A percentile compares a stretch with the other conserved stretches of the same genome.
Conservation (phyloP, 2,329 filamentous ascomycete genomes). For the Trichoderma citrinoviride region DNA sequence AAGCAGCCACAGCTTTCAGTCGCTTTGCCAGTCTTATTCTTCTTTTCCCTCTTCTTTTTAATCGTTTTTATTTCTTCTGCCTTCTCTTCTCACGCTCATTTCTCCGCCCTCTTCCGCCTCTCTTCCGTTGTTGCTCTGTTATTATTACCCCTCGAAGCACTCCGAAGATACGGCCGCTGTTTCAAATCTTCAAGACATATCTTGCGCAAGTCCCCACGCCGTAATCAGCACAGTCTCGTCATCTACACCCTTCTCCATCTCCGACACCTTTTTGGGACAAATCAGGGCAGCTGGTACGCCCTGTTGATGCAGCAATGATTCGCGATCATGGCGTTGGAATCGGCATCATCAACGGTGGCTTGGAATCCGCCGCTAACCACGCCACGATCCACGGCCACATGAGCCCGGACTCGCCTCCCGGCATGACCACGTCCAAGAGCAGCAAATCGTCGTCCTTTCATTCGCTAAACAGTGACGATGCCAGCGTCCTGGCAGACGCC, state of each 20-base stretch:
- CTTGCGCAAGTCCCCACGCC: neutral
- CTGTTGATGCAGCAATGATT: conserved; percentile 30
- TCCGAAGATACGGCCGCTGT: conserved; percentile 1
- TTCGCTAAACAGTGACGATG: conserved; percentile 73
- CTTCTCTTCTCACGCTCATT: neutral
- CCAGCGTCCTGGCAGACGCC: conserved; percentile 66
- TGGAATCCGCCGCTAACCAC: neutral
- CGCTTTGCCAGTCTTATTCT: conserved; percentile 3
- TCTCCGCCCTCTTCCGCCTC: neutral
- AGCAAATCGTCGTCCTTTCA: conserved; percentile 88
- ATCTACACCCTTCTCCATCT: neutral
- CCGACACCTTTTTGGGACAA: neutral
- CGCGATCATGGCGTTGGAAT: conserved; percentile 33
- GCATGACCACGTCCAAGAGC: conserved; percentile 79
- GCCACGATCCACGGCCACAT: conserved; percentile 26
- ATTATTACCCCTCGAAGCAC: neutral
- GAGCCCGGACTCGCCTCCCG: conserved; percentile 44
- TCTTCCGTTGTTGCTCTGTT: neutral
- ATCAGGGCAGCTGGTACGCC: conserved; percentile 14
- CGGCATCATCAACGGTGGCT: conserved; percentile 22
- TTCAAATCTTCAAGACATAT: conserved; percentile 13
- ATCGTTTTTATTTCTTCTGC: neutral
- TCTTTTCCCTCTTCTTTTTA: neutral
- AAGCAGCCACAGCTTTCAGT: conserved; percentile 5
- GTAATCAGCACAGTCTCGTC: neutral